Percentiles rank a stretch among this genome's conserved stretches.
Conservation (phyloP, 2,329 filamentous ascomycete genomes). For the Phaeophleospora eucalypticola region DNA sequence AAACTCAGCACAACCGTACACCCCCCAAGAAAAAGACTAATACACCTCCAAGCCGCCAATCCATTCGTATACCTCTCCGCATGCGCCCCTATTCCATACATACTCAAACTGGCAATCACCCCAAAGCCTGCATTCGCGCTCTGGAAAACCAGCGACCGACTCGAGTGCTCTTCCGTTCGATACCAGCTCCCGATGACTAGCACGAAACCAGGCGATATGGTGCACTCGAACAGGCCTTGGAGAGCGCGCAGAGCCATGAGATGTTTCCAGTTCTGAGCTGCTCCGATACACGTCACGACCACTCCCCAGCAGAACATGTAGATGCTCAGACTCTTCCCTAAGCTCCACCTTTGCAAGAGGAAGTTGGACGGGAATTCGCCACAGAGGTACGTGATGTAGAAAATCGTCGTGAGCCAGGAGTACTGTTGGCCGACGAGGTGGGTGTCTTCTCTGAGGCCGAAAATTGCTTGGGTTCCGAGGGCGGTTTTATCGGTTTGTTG, state of each 20-base stretch:
- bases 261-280: conserved; percentile 33
- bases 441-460: conserved; percentile 48
- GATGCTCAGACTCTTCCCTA: conserved; percentile 34
- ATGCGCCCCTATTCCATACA: conserved; percentile 28
- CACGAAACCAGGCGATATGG: conserved; percentile 35
- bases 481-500: conserved; percentile 48
- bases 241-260: conserved; percentile 35
- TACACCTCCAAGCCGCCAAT: conserved; percentile 28
- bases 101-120: conserved; percentile 25
- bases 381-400: conserved; percentile 41
- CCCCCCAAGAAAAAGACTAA: conserved; percentile 27
- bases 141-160: conserved; percentile 36
- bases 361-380: conserved; percentile 37
- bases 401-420: conserved; percentile 40
- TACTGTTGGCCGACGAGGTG: conserved; percentile 36
- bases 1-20: conserved; percentile 25
- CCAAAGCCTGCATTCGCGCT: conserved; percentile 36
- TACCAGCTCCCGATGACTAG: conserved; percentile 36
- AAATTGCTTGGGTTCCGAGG: conserved; percentile 40
- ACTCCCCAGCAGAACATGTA: conserved; percentile 35
- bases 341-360: conserved; percentile 34
- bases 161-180: conserved; percentile 33
- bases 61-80: conserved; percentile 23
- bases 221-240: conserved; percentile 39
- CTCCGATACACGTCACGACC: conserved; percentile 28